Evolutionary conservation across 2,329 filamentous ascomycete species (phyloP).

Genomic region (Diplodia seriata): DNA sequence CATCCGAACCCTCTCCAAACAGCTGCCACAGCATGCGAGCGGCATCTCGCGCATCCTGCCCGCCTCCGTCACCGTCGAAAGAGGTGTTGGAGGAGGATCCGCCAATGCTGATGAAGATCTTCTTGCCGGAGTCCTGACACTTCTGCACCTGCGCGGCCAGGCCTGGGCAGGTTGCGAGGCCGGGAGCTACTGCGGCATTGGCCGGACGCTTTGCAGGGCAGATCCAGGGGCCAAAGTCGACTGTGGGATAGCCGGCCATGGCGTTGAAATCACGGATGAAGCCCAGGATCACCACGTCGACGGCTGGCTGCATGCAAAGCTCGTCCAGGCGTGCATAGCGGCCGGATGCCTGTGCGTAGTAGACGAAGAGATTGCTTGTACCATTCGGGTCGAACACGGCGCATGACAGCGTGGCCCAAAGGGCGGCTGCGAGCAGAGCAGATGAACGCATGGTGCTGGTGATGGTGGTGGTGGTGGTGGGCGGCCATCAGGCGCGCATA

Average conservation of each 20-base stretch:
- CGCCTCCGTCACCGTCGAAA: slow-evolving; percentile 8
- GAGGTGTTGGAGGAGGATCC: slow-evolving; percentile 22
- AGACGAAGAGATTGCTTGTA: slow-evolving; percentile 19
- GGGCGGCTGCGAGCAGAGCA: background rate
- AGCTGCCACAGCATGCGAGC: slow-evolving; percentile 15
- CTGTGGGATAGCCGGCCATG: slow-evolving; percentile 18
- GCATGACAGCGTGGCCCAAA: background rate
- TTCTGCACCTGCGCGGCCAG: background rate
- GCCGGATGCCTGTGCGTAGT: slow-evolving; percentile 23
- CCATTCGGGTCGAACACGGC: slow-evolving; percentile 6
- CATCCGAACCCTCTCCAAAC: slow-evolving; percentile 8
- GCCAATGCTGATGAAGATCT: slow-evolving; percentile 27
- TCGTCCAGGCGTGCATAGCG: slow-evolving; percentile 5
- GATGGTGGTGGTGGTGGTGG: background rate
- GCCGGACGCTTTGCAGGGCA: slow-evolving; percentile 7
- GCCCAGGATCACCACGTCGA: slow-evolving; percentile 27
- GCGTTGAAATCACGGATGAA: slow-evolving; percentile 27
- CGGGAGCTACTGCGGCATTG: slow-evolving; percentile 7
- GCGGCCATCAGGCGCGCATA: background rate
- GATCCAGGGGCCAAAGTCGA: slow-evolving; percentile 22
- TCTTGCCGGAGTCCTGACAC: slow-evolving; percentile 19
- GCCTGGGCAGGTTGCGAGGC: slow-evolving; percentile 14
- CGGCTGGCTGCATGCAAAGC: background rate
- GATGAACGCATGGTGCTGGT: slow-evolving; percentile 4
- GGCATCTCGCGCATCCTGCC: slow-evolving; percentile 3